A percentile compares a stretch with the other conserved stretches of the same genome.
Conservation (phyloP, 2,329 filamentous ascomycete genomes). For the Diaporthe ilicicola region DNA sequence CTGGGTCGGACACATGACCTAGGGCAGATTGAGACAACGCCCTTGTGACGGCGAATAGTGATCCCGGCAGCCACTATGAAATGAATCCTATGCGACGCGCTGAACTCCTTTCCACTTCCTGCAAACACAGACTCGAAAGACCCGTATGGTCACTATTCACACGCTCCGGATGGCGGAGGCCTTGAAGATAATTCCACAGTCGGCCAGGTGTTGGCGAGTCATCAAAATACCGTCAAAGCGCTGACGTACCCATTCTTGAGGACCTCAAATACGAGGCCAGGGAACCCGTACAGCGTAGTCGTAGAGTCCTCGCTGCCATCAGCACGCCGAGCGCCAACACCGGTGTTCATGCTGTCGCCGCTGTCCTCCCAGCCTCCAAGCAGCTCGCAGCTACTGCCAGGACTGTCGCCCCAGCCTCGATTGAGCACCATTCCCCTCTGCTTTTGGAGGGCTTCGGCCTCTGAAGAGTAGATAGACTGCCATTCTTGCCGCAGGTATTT, state of each 20-base stretch:
- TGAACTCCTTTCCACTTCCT: background rate
- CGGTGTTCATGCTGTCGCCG: constrained; percentile 54
- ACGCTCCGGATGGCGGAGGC: background rate
- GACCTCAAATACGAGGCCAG: constrained; percentile 94
- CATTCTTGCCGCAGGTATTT: constrained; percentile 73
- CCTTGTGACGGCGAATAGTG: background rate
- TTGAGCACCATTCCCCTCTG: constrained; percentile 88
- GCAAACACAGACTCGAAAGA: background rate
- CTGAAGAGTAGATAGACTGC: constrained; percentile 70
- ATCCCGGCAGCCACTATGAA: background rate
- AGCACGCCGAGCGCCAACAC: constrained; percentile 57
- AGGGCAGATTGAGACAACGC: too few species aligned
- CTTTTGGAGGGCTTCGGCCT: constrained; percentile 58
- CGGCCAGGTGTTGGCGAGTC: background rate
- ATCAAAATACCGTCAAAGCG: constrained; percentile 85
- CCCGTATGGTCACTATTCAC: background rate
- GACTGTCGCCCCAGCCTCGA: constrained; percentile 89
- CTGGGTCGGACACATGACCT: background rate
- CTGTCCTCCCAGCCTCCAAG: constrained; percentile 88
- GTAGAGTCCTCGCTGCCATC: constrained; percentile 66
- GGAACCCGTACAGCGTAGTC: constrained; percentile 92
- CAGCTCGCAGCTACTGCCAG: constrained; percentile 87
- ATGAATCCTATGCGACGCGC: background rate
- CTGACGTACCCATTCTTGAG: constrained; percentile 91
- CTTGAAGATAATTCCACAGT: background rate